Base-by-base conservation (phyloP, 225 moss, liverwort and hornwort genomes). In the Physcomitrium patens region DNA sequence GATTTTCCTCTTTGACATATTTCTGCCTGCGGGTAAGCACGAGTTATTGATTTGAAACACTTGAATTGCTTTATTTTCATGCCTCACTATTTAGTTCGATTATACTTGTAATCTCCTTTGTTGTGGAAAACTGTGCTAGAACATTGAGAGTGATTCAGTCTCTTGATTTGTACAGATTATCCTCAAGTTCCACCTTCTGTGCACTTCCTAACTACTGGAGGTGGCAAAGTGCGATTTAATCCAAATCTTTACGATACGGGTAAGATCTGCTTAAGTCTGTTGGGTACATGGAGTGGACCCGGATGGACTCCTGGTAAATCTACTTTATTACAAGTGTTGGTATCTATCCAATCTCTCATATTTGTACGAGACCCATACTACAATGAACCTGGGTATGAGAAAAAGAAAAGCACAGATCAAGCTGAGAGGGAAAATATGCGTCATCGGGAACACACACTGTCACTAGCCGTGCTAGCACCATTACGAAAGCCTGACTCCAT, bases 301-400 rank as follows among this genome's bases (percentile, higher is more conserved):
- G 80, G 85, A 44, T 92, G 94, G 92, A 77, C 79, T 51, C 89
- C 87, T 57, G 84, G 92, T 66, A 91, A 89, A 68, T 92, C 91
- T n/a, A 93, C 93, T 20, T 82, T 95, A 55, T 70, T 93, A 60
- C 85, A 95, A 79, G 93, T 95, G 31, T 75, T 91, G 10, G 93
- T 93, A 67, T 95, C 94, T 15, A 92, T 95, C 18, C 92, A 95
- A 49, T 89, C 88, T 48, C 78, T 93, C 52, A 90, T 90, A 73
- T 92, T 92, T 81, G 91, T 91, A 11, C 77, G 65, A 55, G 89
- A 95, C 65, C 92, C 92, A 22, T 91, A 87, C 68, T 92, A 95
- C 70, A 92, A 95, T 73, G 92, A 92, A 57, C 92, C 89, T 11
- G 89, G 90, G 75, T 84, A 72, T 63, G 92, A 92, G 49, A 80